Evolutionary conservation across 176 grass and related monocot species (phyloP), one percentile per base, ranked within the genome.

Genomic region (Zea luxurians): DNA sequence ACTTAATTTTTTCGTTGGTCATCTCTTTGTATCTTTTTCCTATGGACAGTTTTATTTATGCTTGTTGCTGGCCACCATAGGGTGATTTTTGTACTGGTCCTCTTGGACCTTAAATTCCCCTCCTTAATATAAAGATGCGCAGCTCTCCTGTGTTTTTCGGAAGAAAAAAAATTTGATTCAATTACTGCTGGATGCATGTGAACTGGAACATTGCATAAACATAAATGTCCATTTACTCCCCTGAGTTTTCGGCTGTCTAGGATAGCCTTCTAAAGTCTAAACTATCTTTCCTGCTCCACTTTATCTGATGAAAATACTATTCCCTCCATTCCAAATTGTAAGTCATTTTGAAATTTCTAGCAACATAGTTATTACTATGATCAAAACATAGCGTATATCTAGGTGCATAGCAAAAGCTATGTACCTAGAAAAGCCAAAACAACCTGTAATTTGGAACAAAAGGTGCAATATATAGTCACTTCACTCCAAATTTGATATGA

Each of bases 261-360:
- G 65, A 44, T 67, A 67, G 42, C 40, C 40, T 8, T 40, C 4
- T 40, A 40, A 40, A 40, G 27, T 17, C 64, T 43, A 66, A 41
- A 66, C 62, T 8, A 17, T 9, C 9, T 66, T 67, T 68, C 20
- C 40, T 68, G 9, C 4, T 68, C 46, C 41, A 21, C 17, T 68
- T 45, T 68, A 10, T 47, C n/a, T 68, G 13, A 44, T 68, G 40
- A 68, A 47, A 68, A 44, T 47, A 27, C 41, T 68, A 59, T 59
- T 59, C 55, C 55, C 55, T 21, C n/a, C 7, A 21, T 21, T 59
- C 18, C 55, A 59, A 59, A 59, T 21, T 21, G 2, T 10, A 59
- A 21, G 55, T 21, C n/a, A 0, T 59, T 57, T 57, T 59, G n/a
- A 1, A 2, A 10, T 59, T 59, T 59, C 8, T 59, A 59, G 8